phyloP scores from a whole-genome alignment of 768 basidiomycete species.

The Boletus edulis region DNA sequence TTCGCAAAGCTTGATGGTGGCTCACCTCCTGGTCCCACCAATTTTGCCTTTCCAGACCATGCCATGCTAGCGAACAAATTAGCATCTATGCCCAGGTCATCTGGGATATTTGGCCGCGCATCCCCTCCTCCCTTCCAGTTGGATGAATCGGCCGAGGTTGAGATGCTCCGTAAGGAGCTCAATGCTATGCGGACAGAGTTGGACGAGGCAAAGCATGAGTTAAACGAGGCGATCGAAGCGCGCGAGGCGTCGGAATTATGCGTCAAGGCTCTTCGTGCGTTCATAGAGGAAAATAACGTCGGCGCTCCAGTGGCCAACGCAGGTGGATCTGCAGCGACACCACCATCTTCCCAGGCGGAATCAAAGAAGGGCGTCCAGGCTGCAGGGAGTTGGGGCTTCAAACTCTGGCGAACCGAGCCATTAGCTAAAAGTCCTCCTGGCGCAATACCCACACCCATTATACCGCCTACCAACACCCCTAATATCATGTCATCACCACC shows the following conservation, averaged over 20 bases:
- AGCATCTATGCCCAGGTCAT: slow-evolving; percentile 35
- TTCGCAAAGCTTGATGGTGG: slow-evolving; percentile 34
- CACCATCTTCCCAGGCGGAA: slow-evolving; percentile 27
- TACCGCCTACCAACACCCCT: slow-evolving; percentile 18
- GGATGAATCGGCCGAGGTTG: slow-evolving; percentile 45
- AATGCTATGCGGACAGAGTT: slow-evolving; percentile 54
- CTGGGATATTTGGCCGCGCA: slow-evolving; percentile 52
- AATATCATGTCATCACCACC: slow-evolving; percentile 23
- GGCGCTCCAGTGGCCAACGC: slow-evolving; percentile 34
- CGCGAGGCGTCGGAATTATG: slow-evolving; percentile 85
- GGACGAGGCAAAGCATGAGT: slow-evolving; percentile 61
- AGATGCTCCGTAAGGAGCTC: slow-evolving; percentile 61
- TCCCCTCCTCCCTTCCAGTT: slow-evolving; percentile 40
- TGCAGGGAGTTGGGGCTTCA: slow-evolving; percentile 62
- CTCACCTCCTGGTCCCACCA: slow-evolving; percentile 35
- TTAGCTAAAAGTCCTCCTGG: slow-evolving; percentile 26
- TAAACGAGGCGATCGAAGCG: slow-evolving; percentile 79
- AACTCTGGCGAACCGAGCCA: slow-evolving; percentile 57
- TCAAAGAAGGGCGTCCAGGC: slow-evolving; percentile 31
- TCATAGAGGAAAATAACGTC: slow-evolving; percentile 72
- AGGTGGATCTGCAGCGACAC: slow-evolving; percentile 14
- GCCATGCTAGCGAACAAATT: slow-evolving; percentile 16
- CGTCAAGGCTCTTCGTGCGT: slow-evolving; percentile 77
- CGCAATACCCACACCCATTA: slow-evolving; percentile 29
- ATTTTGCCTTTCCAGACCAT: slow-evolving; percentile 35